phyloP scores from a whole-genome alignment of 805 yeast species.

The Nakazawaea peltata region DNA sequence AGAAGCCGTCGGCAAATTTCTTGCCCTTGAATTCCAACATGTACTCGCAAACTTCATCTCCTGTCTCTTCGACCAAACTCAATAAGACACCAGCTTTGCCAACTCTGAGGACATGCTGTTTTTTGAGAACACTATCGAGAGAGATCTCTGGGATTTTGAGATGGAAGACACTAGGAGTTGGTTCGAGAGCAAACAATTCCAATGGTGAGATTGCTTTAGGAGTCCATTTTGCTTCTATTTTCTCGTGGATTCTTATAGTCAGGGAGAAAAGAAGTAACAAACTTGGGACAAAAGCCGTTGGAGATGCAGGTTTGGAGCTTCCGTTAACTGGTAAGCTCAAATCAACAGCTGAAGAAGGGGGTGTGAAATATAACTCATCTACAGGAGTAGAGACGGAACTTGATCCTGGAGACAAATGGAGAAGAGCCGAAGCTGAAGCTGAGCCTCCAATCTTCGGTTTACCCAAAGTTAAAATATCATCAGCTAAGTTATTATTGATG shows the following conservation, averaged over 20 bases:
- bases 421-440: neutral
- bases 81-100: conserved; percentile 10
- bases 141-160: conserved; percentile 2
- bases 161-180: conserved; percentile 2
- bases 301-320: neutral
- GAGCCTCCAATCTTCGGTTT: conserved; percentile 6
- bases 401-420: no score
- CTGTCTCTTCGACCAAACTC: neutral
- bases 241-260: conserved; percentile 9
- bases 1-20: conserved; percentile 7
- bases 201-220: conserved; percentile 5
- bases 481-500: conserved; percentile 7
- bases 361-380: conserved; percentile 8
- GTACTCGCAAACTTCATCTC: conserved; percentile 2
- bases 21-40: conserved; percentile 9
- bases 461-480: conserved; percentile 8
- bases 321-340: conserved; percentile 1
- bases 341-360: conserved; percentile 6
- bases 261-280: conserved; percentile 4
- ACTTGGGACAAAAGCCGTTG: neutral
- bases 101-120: conserved; percentile 8
- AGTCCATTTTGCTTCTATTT: conserved; percentile 6
- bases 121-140: conserved; percentile 2
- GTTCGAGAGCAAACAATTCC: conserved; percentile 5
- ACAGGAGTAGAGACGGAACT: neutral